Evolutionary conservation across 441 rosid genomes (phyloP), one percentile per base, ranked within the genome.

Genomic region (Kokia cookei): DNA sequence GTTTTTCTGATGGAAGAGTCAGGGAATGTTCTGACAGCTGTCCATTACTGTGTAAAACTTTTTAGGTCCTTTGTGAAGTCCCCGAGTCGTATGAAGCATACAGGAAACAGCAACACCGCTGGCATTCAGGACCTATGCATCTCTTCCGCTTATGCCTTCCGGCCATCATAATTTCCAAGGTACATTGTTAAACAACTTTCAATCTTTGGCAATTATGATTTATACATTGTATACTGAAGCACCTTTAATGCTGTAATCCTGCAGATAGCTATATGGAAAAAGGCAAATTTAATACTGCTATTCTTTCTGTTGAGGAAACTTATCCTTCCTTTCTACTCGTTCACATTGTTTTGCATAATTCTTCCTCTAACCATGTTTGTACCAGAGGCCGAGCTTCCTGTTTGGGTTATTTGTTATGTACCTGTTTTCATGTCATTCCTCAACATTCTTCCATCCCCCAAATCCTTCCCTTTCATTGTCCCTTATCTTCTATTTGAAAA

Each of bases 71-170:
- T 45, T 91, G 98, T 72, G 98, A 94, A 85, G 92, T 94, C 81
- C 98, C 98, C 0, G 97, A 89, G 81, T 92, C 97, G 24, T 94
- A 91, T 55, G 98, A 94, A 86, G 96, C 98, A 69, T 94, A 94
- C 83, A 85, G 92, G 86, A 94, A 94, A 86, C 98, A 94, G 85
- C 98, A 94, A 79, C 97, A 94, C 79, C 93, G 98, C 50, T 94
- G 98, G 97, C 98, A 94, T 79, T 94, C 97, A 0, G 98, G 98
- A 65, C 98, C 97, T 2, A 92, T 92, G 91, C 90, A 92, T 62
- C 98, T 94, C 69, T 94, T 94, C 81, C 97, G 99, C 69, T 77
- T 94, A 85, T 94, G 99, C 78, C 88, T 94, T 78, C 92, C 91
- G 26, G 88, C 92, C 58, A 91, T 93, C 73, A 73, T 90, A 81